A percentile compares a stretch with the other conserved stretches of the same genome.
Conservation (phyloP, 2,329 filamentous ascomycete species). For the Phaeosphaeria sp. region DNA sequence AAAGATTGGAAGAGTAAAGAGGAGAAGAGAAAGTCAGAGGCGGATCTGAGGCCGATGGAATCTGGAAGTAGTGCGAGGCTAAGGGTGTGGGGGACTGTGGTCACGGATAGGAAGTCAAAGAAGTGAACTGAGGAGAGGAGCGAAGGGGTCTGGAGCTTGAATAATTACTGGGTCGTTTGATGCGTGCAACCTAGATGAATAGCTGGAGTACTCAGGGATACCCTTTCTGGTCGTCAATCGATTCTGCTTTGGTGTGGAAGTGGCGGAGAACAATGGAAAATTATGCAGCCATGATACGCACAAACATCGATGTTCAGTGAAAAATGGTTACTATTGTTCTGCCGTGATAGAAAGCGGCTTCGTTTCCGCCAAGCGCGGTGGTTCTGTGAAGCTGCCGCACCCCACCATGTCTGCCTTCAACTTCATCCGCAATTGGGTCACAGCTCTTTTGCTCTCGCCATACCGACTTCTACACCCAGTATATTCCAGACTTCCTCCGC, state of each 20-base stretch:
- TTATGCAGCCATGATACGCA: not conserved
- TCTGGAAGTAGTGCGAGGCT: slow-evolving; percentile 19
- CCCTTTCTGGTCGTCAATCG: not conserved
- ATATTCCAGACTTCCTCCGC: not conserved
- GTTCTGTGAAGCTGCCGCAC: slow-evolving; percentile 7
- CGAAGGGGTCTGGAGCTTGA: not conserved
- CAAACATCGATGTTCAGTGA: not conserved
- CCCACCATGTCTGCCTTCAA: slow-evolving; percentile 22
- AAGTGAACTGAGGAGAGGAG: not conserved
- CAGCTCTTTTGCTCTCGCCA: slow-evolving; percentile 16
- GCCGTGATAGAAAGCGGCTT: slow-evolving; percentile 13
- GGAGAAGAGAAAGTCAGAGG: slow-evolving; percentile 16
- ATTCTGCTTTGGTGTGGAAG: not conserved
- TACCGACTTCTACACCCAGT: slow-evolving; percentile 14
- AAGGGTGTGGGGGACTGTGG: slow-evolving; percentile 22
- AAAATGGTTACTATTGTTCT: slow-evolving; percentile 24
- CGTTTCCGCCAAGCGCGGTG: slow-evolving; percentile 20
- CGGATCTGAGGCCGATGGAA: slow-evolving; percentile 21
- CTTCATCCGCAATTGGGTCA: slow-evolving; percentile 24
- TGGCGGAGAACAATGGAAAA: not conserved
- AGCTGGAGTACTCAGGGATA: not conserved
- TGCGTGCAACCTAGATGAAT: not conserved
- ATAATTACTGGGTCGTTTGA: not conserved
- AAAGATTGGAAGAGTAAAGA: slow-evolving; percentile 18
- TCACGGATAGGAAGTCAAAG: slow-evolving; percentile 13